Percentiles rank a stretch among this genome's conserved stretches.
Conservation (phyloP, 345 rosid genomes). For the Conringia planisiliqua region DNA sequence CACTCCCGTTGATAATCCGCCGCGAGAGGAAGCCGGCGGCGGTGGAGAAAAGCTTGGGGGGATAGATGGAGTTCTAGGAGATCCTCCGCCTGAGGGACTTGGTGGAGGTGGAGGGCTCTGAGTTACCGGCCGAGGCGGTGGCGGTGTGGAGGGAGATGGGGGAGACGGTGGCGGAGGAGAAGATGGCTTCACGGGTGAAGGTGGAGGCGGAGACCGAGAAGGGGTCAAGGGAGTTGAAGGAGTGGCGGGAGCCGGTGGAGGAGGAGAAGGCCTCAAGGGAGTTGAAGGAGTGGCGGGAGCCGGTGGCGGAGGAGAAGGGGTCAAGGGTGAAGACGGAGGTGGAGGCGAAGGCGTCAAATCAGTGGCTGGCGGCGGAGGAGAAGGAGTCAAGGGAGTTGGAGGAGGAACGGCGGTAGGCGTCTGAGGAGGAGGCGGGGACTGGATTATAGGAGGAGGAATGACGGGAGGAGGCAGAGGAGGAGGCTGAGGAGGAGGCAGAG, state of each 20-base stretch:
- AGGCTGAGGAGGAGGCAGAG: neutral
- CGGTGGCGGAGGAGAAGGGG: neutral
- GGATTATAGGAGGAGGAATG: neutral
- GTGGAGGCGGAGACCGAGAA: conserved; percentile 24
- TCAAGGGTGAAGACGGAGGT: neutral
- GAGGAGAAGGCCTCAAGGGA: neutral
- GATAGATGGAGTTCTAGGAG: conserved; percentile 16
- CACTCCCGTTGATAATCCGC: conserved; percentile 40
- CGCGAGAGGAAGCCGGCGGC: conserved; percentile 27
- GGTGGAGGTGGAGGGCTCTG: conserved; percentile 30
- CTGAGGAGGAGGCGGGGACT: neutral
- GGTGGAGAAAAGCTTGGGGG: conserved; percentile 29
- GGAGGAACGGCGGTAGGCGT: neutral
- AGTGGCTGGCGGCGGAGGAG: neutral
- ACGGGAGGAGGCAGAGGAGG: conserved; percentile 27
- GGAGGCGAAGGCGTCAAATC: neutral
- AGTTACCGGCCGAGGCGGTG: conserved; percentile 26
- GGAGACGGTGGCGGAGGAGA: neutral
- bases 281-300: neutral
- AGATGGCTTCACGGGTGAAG: neutral
- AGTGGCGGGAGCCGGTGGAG: neutral
- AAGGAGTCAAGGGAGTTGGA: neutral
- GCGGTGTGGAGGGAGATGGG: neutral
- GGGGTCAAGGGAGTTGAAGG: neutral
- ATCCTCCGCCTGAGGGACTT: neutral